Base-by-base conservation (phyloP, 2,329 filamentous ascomycete genomes). In the Xylariomycetidae sp. region DNA sequence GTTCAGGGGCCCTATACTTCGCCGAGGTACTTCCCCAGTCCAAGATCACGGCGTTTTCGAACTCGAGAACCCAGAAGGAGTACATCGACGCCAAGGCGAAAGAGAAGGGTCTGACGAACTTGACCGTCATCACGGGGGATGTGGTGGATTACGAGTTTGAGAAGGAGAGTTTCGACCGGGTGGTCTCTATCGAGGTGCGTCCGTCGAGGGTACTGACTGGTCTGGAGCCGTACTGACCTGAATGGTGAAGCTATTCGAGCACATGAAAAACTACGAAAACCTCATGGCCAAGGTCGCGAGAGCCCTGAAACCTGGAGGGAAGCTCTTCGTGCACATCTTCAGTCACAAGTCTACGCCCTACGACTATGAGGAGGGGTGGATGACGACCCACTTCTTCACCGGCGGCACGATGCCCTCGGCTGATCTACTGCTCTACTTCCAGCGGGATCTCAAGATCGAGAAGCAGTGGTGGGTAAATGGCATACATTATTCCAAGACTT, bases 181-280 rank as follows among this genome's bases (percentile, higher is more conserved):
- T 85, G 2, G 64, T 85, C 12, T 80, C 75, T 6, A 80, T 85
- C 41, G 82, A 74, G 59, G 68, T 64, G 41, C 29, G 41, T 23
- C 3, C 9, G 7, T 5, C 19, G 8, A 27, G 13, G 15, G 27
- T 20, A 17, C 18, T n/a, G n/a, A n/a, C n/a, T n/a, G n/a, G n/a
- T n/a, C n/a, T n/a, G n/a, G n/a, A n/a, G n/a, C n/a, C n/a, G n/a
- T n/a, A n/a, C n/a, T n/a, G n/a, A n/a, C n/a, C n/a, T n/a, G 25
- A 14, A 13, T n/a, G 11, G 22, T 10, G 16, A 30, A 84, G 68
- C 66, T 85, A 10, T 85, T 86, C 50, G 81, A 85, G 54, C 82
- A 85, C 57, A 85, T 85, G 80, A 85, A 85, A 56, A 85, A 85
- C 56, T 85, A 85, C 57, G 72, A 80, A 41, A 61, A 77, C 10